Conservation (phyloP, 192 early-diverging fungal genomes). For the Paraglomus occultum region DNA sequence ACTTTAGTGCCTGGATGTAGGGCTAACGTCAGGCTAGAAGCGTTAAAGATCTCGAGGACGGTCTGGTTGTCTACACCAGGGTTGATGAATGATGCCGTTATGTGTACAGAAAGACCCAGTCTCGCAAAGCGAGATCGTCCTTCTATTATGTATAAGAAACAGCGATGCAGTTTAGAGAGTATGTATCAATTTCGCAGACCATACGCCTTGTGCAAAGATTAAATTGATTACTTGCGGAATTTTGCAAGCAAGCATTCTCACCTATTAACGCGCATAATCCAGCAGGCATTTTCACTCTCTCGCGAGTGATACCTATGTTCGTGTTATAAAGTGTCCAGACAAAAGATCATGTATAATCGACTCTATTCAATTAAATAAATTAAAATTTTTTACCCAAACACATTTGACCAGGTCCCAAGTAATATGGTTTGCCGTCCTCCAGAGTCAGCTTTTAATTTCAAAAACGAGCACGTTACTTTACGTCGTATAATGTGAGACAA, state of each 20-base stretch:
- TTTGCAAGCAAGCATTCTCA: not conserved
- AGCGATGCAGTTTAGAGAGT: no score
- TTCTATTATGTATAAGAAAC: not conserved
- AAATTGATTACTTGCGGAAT: no score
- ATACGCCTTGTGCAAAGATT: no score
- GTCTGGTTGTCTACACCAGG: slow-evolving; percentile 21
- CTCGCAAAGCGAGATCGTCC: slow-evolving; percentile 26
- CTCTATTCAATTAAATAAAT: slow-evolving; percentile 4
- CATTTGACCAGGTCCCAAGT: slow-evolving; percentile 27
- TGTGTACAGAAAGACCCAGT: slow-evolving; percentile 25
- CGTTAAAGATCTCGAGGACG: slow-evolving; percentile 29
- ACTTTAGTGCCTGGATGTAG: slow-evolving; percentile 30
- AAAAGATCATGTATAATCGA: not conserved
- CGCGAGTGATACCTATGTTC: slow-evolving; percentile 16
- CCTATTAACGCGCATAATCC: slow-evolving; percentile 25
- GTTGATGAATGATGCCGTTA: slow-evolving; percentile 26
- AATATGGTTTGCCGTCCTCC: slow-evolving; percentile 23
- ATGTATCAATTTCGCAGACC: no score
- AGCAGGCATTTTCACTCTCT: slow-evolving; percentile 9
- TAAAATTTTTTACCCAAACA: slow-evolving; percentile 15
- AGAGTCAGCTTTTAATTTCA: not conserved
- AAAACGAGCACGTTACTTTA: not conserved
- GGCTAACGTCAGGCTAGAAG: slow-evolving; percentile 27
- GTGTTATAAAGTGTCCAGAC: not conserved
- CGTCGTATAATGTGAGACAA: slow-evolving; percentile 8